These are phyloP conservation scores for Daldinia decipiens DNA, from an alignment of 495 filamentous ascomycete genomes.

Conservation along the genomic window DNA sequence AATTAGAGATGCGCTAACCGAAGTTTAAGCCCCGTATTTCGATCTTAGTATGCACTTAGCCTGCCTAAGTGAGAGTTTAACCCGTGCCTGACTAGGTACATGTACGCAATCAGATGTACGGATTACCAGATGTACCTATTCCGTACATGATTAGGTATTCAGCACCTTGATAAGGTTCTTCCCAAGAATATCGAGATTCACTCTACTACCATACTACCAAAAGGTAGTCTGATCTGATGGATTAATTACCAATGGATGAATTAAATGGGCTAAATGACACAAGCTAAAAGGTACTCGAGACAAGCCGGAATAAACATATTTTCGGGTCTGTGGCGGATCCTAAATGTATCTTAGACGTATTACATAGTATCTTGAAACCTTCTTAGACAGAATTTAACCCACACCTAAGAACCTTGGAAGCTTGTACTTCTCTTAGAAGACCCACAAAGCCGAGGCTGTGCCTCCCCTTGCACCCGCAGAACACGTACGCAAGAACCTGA, in stretches of 20 bases:
- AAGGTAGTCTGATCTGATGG: too few relatives aligned
- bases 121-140: not conserved
- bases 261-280: not conserved
- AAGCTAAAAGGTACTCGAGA: not conserved
- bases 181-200: too few relatives aligned
- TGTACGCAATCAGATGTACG: slow-evolving; percentile 1
- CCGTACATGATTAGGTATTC: too few relatives aligned
- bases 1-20: slow-evolving; percentile 37
- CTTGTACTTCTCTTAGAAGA: slow-evolving; percentile 6
- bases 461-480: slow-evolving; percentile 35
- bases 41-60: slow-evolving; percentile 31
- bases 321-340: not conserved
- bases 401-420: slow-evolving; percentile 2
- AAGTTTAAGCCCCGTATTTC: slow-evolving; percentile 27
- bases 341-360: not conserved
- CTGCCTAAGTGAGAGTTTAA: slow-evolving; percentile 12
- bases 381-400: slow-evolving; percentile 5
- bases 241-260: not conserved
- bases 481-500: slow-evolving; percentile 25
- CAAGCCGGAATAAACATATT: not conserved
- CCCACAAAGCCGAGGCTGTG: slow-evolving; percentile 38
- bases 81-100: slow-evolving; percentile 12
- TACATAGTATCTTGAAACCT: slow-evolving; percentile 10
- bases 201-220: too few relatives aligned
- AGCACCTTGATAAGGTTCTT: too few relatives aligned